Evolutionary conservation across 441 rosid genomes (phyloP).

Genomic region (Pelargonium australe): DNA sequence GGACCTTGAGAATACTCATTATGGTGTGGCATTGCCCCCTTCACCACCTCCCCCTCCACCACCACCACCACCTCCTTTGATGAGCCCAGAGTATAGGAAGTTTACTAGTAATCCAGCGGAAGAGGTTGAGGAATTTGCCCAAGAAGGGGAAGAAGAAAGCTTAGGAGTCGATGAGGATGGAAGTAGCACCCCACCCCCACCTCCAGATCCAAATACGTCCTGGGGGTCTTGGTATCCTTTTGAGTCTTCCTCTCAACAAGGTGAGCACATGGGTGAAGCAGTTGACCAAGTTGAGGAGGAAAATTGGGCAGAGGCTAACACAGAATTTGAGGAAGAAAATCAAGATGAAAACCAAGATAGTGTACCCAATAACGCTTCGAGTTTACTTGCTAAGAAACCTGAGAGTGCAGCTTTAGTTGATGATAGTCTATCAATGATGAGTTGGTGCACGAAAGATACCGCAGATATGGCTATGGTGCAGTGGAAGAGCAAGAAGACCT

Average conservation of each 20-base stretch:
- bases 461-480: constrained; percentile 31
- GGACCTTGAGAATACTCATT: constrained; percentile 52
- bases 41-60: constrained; percentile 57
- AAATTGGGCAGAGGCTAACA: constrained; percentile 61
- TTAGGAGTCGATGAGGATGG: constrained; percentile 30
- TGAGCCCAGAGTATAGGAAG: constrained; percentile 53
- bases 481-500: constrained; percentile 50
- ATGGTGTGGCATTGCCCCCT: constrained; percentile 30
- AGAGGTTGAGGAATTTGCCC: constrained; percentile 23
- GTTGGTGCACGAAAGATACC: constrained; percentile 48
- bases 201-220: constrained; percentile 33
- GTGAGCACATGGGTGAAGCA: constrained; percentile 26
- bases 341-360: constrained; percentile 22
- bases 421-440: constrained; percentile 49
- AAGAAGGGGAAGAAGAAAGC: constrained; percentile 29
- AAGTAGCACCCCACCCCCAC: constrained; percentile 35
- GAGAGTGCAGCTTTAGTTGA: constrained; percentile 40
- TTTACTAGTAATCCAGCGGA: constrained; percentile 16
- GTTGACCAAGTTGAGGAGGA: constrained; percentile 51
- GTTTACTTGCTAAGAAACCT: constrained; percentile 31
- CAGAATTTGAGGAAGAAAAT: constrained; percentile 64
- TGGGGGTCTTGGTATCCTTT: constrained; percentile 57
- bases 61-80: constrained; percentile 77
- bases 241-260: constrained; percentile 26
- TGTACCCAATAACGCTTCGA: constrained; percentile 24